Conservation (phyloP, 2,329 filamentous ascomycete species). For the Ophiognomonia clavigignenti-juglandacearum region DNA sequence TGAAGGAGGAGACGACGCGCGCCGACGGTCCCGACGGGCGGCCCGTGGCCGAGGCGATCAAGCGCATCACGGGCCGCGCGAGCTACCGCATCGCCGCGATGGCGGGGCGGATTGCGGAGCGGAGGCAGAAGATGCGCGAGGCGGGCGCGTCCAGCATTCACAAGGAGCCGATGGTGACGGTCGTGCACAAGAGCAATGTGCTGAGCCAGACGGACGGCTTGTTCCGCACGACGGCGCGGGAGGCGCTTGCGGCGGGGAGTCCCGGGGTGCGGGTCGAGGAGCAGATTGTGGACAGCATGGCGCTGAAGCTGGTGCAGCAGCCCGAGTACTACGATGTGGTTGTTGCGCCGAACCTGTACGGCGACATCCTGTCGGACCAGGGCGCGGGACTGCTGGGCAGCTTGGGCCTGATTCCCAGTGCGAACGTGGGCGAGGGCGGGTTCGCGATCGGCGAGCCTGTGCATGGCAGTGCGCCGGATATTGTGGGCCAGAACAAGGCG, state of each 20-base stretch:
- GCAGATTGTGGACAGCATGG: conserved; percentile 99
- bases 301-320: conserved; percentile 98
- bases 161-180: conserved; percentile 72
- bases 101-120: conserved; percentile 89
- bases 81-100: conserved; percentile 84
- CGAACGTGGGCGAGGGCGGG: conserved; percentile 88
- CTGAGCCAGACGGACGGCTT: conserved; percentile 94
- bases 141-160: conserved; percentile 57
- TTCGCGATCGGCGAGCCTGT: conserved; percentile 98
- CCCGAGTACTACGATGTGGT: conserved; percentile 95
- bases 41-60: conserved; percentile 94
- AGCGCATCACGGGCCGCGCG: conserved; percentile 87
- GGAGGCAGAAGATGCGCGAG: conserved; percentile 75
- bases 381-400: conserved; percentile 90
- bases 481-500: conserved; percentile 85
- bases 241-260: conserved; percentile 60
- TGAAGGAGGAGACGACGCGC: conserved; percentile 90
- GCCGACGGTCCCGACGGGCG: conserved; percentile 62
- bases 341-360: conserved; percentile 95
- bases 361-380: conserved; percentile 92
- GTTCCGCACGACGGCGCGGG: conserved; percentile 76
- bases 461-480: conserved; percentile 93
- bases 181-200: conserved; percentile 98
- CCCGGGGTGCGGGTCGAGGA: conserved; percentile 69
- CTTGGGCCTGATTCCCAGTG: conserved; percentile 86